Base-by-base conservation (phyloP, 106 monocot genomes). In the Acanthochlamys bracteata region DNA sequence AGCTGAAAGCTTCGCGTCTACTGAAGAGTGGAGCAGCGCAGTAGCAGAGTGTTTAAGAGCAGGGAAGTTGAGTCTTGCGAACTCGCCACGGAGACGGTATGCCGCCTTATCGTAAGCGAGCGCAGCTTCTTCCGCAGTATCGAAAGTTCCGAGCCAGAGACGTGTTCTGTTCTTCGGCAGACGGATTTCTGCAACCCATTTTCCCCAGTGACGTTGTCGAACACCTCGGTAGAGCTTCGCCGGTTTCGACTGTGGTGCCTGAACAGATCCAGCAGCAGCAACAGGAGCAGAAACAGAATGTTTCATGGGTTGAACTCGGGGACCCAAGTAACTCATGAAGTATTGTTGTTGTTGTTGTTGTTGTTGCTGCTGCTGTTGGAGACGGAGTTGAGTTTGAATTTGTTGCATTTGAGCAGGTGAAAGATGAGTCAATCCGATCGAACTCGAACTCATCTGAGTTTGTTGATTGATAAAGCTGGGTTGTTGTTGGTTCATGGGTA, bases 161-260 rank as follows among this genome's bases (percentile, higher is more conserved):
- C 86, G 69, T 9, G 82, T 86, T 14, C 86, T 68, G 67, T 79
- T 83, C 60, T 57, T 76, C 11, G 86, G 86, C 0, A 86, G 86
- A 0, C 86, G 73, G 67, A 86, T 86, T 76, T 86, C 86, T 0
- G 86, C 86, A 6, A 86, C 86, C 86, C 86, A 86, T 64, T 86
- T 86, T 6, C 86, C 86, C 86, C 86, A 86, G 68, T 86, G 86
- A 39, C 86, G 75, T 74, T 86, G 86, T 76, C 87, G 76, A 52
- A 88, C 87, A 24, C 87, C 87, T 41, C 87, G 73, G 71, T 83
- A 83, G 24, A 88, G 80, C 77, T 88, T 88, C 27, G 59, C 20
- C 0, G 83, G 71, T 71, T 75, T 74, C 19, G 64, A 0, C 10
- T 60, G 21, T 2, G 61, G 42, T 0, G 73, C 41, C 22, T n/a